phyloP scores from a whole-genome alignment of 148 eudicot genomes.

The Selenicereus undatus region DNA sequence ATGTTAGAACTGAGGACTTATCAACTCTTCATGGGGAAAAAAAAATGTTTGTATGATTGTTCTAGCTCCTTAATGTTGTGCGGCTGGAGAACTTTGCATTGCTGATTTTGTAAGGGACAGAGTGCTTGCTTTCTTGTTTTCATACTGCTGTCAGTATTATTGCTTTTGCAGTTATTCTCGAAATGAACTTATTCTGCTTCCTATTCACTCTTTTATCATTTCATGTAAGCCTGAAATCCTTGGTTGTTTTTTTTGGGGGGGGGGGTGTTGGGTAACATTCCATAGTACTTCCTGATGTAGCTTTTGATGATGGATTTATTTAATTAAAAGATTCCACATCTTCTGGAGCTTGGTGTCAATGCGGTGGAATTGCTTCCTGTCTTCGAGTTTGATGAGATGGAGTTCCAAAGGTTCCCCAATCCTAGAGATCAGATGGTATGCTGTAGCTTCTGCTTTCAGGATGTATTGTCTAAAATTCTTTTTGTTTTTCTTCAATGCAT shows the following conservation, averaged over 20 bases:
- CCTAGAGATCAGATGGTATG: slow-evolving; percentile 95
- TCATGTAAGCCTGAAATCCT: not conserved
- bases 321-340: slow-evolving; percentile 77
- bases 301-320: slow-evolving; percentile 1
- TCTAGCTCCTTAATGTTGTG: too few relatives aligned
- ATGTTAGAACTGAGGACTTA: not conserved
- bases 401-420: slow-evolving; percentile 83
- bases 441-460: not conserved
- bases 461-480: not conserved
- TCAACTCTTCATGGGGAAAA: too few relatives aligned
- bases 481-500: not conserved
- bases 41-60: too few relatives aligned
- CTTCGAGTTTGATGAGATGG: slow-evolving; percentile 98
- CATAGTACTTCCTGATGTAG: not conserved
- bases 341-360: slow-evolving; percentile 92
- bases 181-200: not conserved
- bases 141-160: not conserved
- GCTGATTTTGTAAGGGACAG: too few relatives aligned
- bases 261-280: too few relatives aligned
- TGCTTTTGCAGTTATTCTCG: not conserved
- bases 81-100: too few relatives aligned
- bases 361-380: slow-evolving; percentile 95
- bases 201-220: not conserved
- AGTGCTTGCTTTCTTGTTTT: not conserved
- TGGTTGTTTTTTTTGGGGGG: not conserved